Percentiles rank a stretch among this genome's conserved stretches.
Evolutionary conservation across 75 land plant genomes (phyloP).

Genomic region (Selaginella moellendorffii): DNA sequence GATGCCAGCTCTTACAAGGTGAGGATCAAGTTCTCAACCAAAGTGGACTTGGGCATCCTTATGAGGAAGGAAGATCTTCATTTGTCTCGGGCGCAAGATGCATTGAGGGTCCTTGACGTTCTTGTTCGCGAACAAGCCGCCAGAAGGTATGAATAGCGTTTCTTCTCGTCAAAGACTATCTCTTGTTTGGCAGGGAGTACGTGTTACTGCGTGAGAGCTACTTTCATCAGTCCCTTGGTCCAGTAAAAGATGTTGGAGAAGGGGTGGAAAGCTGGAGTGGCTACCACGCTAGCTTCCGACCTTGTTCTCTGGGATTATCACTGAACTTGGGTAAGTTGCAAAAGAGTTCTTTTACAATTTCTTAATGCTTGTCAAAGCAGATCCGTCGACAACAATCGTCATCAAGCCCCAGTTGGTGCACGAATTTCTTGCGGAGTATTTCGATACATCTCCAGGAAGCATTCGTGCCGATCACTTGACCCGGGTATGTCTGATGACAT

Average conservation of each 20-base stretch:
- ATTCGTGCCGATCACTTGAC: constrained; percentile 12
- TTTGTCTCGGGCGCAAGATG: not conserved
- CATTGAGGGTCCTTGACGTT: not conserved
- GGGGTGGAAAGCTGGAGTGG: constrained; percentile 71
- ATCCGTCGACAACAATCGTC: constrained; percentile 69
- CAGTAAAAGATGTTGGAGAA: constrained; percentile 52
- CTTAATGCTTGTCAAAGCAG: constrained; percentile 16
- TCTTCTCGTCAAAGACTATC: not conserved
- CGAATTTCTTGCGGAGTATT: constrained; percentile 50
- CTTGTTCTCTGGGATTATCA: constrained; percentile 47
- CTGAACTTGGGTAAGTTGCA: constrained; percentile 51
- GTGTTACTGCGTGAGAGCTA: constrained; percentile 57
- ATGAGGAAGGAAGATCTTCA: not conserved
- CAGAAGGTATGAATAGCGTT: not conserved
- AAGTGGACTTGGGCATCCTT: not conserved
- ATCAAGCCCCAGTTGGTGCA: constrained; percentile 44
- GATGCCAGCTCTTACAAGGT: not conserved
- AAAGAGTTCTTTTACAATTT: not conserved
- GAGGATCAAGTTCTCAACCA: not conserved
- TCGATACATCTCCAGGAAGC: constrained; percentile 2
- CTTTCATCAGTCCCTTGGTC: constrained; percentile 37
- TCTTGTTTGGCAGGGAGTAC: constrained; percentile 41
- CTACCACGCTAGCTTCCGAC: constrained; percentile 60
- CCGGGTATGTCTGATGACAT: constrained; percentile 34
- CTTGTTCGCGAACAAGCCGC: not conserved